These are phyloP conservation scores for Paraurostyla sp. DNA, from an alignment of 73 alveolate genomes.

Conservation along the genomic window DNA sequence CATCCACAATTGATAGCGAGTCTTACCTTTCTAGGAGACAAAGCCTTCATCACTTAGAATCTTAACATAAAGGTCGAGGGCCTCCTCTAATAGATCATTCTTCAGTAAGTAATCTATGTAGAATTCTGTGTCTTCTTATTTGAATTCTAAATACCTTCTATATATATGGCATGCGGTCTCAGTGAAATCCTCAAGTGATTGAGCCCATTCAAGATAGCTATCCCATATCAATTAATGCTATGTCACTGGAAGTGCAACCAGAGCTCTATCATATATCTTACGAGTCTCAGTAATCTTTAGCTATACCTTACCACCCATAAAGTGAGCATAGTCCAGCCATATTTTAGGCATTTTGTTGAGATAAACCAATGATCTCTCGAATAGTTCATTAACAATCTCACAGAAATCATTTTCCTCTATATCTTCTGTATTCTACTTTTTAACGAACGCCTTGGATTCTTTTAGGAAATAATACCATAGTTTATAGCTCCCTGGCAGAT, in stretches of 20 bases:
- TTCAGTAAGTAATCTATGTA: slow-evolving; percentile 88
- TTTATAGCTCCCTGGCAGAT: slow-evolving; percentile 96
- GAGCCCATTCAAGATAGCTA: slow-evolving; percentile 89
- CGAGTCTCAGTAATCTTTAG: slow-evolving; percentile 88
- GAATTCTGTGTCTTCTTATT: slow-evolving; percentile 92
- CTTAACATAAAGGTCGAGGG: slow-evolving; percentile 83
- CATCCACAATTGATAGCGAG: slow-evolving; percentile 91
- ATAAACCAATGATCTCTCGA: slow-evolving; percentile 92
- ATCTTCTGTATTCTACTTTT: slow-evolving; percentile 59
- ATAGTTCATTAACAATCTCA: slow-evolving; percentile 83
- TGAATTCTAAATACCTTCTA: slow-evolving; percentile 84
- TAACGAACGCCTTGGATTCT: slow-evolving; percentile 88
- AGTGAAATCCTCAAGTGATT: slow-evolving; percentile 67
- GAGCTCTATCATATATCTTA: slow-evolving; percentile 89
- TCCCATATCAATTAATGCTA: slow-evolving; percentile 96
- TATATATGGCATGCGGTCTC: slow-evolving; percentile 79
- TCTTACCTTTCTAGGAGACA: slow-evolving; percentile 83
- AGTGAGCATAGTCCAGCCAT: slow-evolving; percentile 94
- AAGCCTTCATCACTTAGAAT: slow-evolving; percentile 91
- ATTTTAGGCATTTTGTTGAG: slow-evolving; percentile 95
- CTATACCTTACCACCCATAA: slow-evolving; percentile 83
- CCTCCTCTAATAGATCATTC: slow-evolving; percentile 79
- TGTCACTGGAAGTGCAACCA: slow-evolving; percentile 90
- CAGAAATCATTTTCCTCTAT: slow-evolving; percentile 50
- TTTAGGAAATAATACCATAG: slow-evolving; percentile 95